phyloP scores from a whole-genome alignment of 441 rosid genomes.

The Pelargonium citronellum region DNA sequence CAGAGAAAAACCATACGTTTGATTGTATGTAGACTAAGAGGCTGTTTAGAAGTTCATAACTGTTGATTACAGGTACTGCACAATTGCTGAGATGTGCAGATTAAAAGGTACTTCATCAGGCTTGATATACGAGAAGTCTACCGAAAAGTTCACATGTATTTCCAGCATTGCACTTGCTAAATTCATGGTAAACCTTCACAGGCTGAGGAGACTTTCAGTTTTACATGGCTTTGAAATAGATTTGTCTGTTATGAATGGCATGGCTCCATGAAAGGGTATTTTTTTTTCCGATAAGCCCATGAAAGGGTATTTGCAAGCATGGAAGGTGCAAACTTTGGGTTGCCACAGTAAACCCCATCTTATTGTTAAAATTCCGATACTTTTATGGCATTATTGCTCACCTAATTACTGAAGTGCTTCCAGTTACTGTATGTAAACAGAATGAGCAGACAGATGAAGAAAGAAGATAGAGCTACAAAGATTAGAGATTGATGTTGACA shows the following conservation, averaged over 20 bases:
- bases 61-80: neutral
- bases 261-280: neutral
- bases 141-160: neutral
- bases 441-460: neutral
- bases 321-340: neutral
- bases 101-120: neutral
- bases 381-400: neutral
- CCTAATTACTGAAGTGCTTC: neutral
- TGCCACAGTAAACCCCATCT: neutral
- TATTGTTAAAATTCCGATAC: neutral
- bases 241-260: neutral
- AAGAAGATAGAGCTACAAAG: neutral
- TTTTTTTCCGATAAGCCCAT: too few species aligned
- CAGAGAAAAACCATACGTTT: neutral
- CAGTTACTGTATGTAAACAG: neutral
- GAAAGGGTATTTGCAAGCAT: constrained; percentile 2
- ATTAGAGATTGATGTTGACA: neutral
- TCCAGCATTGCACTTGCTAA: neutral
- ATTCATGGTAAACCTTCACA: neutral
- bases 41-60: neutral
- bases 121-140: neutral
- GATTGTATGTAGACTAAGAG: neutral
- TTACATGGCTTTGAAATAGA: neutral
- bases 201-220: neutral
- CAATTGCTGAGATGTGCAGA: neutral